A percentile compares a stretch with the other conserved stretches of the same genome.
Evolutionary conservation across 2,329 filamentous ascomycete genomes (phyloP).

Genomic region (Hypoxylon sp.): DNA sequence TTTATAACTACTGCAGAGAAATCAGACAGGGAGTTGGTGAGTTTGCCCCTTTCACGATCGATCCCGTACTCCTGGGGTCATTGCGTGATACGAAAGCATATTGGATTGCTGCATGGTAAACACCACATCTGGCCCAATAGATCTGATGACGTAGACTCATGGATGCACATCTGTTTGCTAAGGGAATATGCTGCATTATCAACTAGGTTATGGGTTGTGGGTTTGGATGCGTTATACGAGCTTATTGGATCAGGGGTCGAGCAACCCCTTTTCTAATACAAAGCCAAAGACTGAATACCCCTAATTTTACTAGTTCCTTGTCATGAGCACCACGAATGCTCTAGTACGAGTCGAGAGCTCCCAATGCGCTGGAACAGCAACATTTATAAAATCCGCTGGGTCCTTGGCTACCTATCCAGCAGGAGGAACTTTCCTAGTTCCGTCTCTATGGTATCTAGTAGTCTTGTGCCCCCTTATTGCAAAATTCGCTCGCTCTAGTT

Average conservation of each 20-base stretch:
- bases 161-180: too few relatives aligned
- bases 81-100: background rate
- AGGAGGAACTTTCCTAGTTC: constrained; percentile 9
- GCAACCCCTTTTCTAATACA: too few relatives aligned
- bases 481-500: constrained; percentile 36
- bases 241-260: too few relatives aligned
- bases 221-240: too few relatives aligned
- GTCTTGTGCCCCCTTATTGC: constrained; percentile 11
- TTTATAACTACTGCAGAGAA: too few relatives aligned
- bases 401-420: constrained; percentile 25
- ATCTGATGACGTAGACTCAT: too few relatives aligned
- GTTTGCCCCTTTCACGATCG: background rate
- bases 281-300: background rate
- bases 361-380: background rate
- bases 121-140: too few relatives aligned
- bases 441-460: constrained; percentile 39
- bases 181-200: too few relatives aligned
- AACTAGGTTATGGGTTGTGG: too few relatives aligned
- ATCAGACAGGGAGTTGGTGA: too few relatives aligned
- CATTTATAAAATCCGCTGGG: constrained; percentile 15
- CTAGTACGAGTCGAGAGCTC: background rate
- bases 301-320: background rate
- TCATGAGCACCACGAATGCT: background rate
- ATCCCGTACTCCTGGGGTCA: background rate
- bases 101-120: background rate